A percentile compares a stretch with the other conserved stretches of the same genome.
Evolutionary conservation across 164 flowering plant genomes (phyloP).

Genomic region (Aristolochia contorta): DNA sequence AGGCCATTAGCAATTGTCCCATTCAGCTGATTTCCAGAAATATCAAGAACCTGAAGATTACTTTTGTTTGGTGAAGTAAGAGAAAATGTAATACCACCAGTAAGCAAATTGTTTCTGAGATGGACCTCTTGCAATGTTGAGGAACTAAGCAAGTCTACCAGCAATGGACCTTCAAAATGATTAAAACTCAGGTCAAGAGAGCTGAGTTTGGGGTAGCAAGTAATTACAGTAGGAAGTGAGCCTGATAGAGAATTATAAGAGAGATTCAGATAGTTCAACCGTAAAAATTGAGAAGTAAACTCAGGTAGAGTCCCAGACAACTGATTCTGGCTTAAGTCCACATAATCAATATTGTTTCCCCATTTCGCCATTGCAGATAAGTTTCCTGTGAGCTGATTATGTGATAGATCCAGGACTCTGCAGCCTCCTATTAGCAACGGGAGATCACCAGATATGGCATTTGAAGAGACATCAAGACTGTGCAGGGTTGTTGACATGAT

Average conservation of each 20-base stretch:
- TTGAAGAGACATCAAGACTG: conserved; percentile 71
- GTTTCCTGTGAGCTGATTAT: conserved; percentile 68
- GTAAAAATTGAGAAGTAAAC: conserved; percentile 61
- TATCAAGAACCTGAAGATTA: conserved; percentile 60
- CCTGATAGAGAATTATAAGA: conserved; percentile 57
- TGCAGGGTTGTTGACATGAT: conserved; percentile 67
- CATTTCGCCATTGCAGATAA: conserved; percentile 57
- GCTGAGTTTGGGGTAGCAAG: conserved; percentile 60
- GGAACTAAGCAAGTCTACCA: conserved; percentile 35
- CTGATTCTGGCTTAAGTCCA: conserved; percentile 83
- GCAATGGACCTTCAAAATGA: conserved; percentile 54
- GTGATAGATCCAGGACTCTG: conserved; percentile 66
- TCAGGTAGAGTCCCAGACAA: conserved; percentile 69
- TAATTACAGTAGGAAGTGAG: conserved; percentile 45
- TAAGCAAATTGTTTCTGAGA: conserved; percentile 46
- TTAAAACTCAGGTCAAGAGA: conserved; percentile 78
- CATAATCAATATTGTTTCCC: conserved; percentile 63
- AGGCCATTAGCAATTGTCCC: conserved; percentile 66
- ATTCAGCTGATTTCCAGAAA: conserved; percentile 58
- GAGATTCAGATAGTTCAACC: conserved; percentile 65
- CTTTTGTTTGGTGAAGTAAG: conserved; percentile 29
- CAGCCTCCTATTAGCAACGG: conserved; percentile 76
- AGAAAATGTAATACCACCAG: conserved; percentile 41
- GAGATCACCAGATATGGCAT: conserved; percentile 72
- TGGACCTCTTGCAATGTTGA: conserved; percentile 72